These are phyloP conservation scores for Paradendryphiella salina DNA, from an alignment of 2,329 filamentous ascomycete genomes.

Conservation along the genomic window DNA sequence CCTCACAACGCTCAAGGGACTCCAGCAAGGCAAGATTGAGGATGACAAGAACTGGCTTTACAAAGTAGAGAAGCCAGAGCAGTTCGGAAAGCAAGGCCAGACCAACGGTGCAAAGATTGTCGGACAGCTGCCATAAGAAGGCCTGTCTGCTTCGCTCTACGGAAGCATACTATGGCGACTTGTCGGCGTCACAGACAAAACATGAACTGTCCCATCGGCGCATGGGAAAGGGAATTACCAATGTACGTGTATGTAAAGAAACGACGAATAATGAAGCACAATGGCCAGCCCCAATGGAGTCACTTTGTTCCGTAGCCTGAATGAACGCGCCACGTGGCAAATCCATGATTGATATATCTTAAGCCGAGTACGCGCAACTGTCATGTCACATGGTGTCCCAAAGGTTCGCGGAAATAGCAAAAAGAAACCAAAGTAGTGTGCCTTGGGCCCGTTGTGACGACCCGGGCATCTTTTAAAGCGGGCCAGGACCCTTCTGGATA, in stretches of 20 bases:
- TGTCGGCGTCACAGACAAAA: neutral
- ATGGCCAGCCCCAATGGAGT: neutral
- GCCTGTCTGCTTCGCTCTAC: neutral
- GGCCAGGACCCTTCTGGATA: neutral
- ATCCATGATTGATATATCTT: neutral
- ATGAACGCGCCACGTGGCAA: neutral
- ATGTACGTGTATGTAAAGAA: conserved; percentile 1
- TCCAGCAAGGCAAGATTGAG: conserved; percentile 78
- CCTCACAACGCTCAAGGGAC: conserved; percentile 75
- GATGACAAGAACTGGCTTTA: conserved; percentile 77
- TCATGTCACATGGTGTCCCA: neutral
- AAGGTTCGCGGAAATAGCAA: neutral
- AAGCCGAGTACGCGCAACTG: too few species aligned
- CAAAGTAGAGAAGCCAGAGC: conserved; percentile 48
- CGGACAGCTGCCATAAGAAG: conserved; percentile 40
- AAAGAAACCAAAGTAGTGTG: neutral
- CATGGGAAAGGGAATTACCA: neutral
- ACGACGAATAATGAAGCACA: neutral
- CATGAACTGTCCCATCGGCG: neutral
- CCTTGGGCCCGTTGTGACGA: neutral
- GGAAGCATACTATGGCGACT: neutral
- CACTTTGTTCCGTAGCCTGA: neutral
- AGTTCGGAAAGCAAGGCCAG: conserved; percentile 35
- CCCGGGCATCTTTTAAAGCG: neutral
- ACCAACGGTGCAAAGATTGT: conserved; percentile 33